phyloP scores from a whole-genome alignment of 768 basidiomycete species.

The Pleurotus ostreatus region DNA sequence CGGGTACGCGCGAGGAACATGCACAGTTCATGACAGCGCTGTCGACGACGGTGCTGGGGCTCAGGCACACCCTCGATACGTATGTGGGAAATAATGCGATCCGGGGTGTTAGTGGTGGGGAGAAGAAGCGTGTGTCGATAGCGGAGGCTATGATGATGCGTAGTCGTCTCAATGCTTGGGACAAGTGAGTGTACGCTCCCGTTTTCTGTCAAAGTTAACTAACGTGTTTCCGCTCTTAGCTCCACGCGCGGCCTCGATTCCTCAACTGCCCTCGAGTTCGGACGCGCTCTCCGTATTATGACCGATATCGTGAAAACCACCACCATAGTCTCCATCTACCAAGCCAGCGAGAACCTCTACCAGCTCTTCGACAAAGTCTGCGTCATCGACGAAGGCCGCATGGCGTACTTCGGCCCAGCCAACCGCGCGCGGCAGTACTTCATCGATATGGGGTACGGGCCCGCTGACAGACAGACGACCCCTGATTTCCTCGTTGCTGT shows the following conservation, averaged over 20 bases:
- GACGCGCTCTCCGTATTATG: constrained; percentile 57
- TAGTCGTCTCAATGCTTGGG: constrained; percentile 58
- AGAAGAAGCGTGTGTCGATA: constrained; percentile 58
- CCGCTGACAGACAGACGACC: constrained; percentile 61
- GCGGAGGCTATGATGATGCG: constrained; percentile 60
- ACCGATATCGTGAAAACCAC: constrained; percentile 53
- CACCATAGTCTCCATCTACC: constrained; percentile 82
- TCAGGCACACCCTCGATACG: constrained; percentile 53
- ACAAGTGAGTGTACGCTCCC: constrained; percentile 43
- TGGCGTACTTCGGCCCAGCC: constrained; percentile 73
- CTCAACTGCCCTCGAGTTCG: constrained; percentile 71
- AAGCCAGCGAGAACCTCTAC: constrained; percentile 60
- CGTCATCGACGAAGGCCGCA: constrained; percentile 68
- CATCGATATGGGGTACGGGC: constrained; percentile 36
- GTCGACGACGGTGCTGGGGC: constrained; percentile 67
- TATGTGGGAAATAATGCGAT: constrained; percentile 63
- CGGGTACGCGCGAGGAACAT: constrained; percentile 36
- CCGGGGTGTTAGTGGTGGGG: constrained; percentile 53
- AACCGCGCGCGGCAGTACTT: constrained; percentile 45
- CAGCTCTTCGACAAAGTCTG: constrained; percentile 74
- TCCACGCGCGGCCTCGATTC: constrained; percentile 64
- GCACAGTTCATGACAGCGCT: constrained; percentile 48
- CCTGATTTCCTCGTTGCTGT: constrained; percentile 62
- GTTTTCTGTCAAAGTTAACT: constrained; percentile 11
- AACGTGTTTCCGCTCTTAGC: constrained; percentile 26